Percentiles rank a stretch among this genome's conserved stretches.
Evolutionary conservation across 73 alveolate species (phyloP).

Genomic region (Paramecium biaurelia): DNA sequence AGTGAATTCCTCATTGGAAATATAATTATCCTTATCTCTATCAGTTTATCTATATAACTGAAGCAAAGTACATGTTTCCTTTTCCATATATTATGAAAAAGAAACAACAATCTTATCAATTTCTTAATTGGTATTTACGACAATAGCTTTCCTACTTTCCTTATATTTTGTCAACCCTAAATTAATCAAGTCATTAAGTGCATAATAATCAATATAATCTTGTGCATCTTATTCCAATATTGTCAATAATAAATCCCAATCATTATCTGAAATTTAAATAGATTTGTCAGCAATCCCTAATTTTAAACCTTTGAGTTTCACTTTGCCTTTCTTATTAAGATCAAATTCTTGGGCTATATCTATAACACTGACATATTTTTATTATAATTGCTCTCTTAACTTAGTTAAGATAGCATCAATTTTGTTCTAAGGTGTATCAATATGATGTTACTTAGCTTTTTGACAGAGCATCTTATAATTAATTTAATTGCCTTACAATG

Average conservation of each 20-base stretch:
- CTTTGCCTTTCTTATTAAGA: neutral
- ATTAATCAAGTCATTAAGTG: neutral
- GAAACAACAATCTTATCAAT: constrained; percentile 15
- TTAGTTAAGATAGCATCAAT: neutral
- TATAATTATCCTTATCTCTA: neutral
- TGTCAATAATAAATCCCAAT: constrained; percentile 23
- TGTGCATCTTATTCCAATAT: neutral
- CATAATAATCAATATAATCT: constrained; percentile 3
- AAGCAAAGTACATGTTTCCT: neutral
- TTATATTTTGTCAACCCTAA: neutral
- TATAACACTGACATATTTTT: neutral
- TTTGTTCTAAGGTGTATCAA: neutral
- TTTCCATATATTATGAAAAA: neutral
- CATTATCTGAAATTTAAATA: neutral
- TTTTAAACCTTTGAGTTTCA: neutral
- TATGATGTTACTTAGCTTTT: neutral
- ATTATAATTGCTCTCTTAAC: neutral
- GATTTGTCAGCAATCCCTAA: neutral
- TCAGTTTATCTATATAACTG: neutral
- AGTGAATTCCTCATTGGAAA: neutral
- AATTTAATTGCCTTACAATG: neutral
- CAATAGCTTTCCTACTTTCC: neutral
- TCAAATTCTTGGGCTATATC: neutral
- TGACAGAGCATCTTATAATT: neutral
- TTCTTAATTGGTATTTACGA: neutral